These are phyloP conservation scores for Boletus sensibilis DNA, from an alignment of 768 basidiomycete species.

Conservation along the genomic window DNA sequence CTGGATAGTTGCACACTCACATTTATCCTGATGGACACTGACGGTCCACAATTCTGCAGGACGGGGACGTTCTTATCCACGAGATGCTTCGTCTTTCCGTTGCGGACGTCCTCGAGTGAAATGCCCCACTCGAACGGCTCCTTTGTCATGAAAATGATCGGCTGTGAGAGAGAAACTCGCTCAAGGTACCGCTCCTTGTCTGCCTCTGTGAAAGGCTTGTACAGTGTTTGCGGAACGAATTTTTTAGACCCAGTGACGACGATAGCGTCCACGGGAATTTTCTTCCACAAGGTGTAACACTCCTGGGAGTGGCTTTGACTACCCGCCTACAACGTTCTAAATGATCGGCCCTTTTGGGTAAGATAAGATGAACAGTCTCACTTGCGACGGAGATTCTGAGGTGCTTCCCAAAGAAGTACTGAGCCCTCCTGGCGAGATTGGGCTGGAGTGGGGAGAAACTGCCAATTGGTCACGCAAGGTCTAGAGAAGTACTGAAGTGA, in stretches of 20 bases:
- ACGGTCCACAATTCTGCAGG: slow-evolving; percentile 65
- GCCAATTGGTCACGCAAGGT: background rate
- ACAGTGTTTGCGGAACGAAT: slow-evolving; percentile 66
- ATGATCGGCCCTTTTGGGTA: background rate
- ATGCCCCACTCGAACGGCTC: slow-evolving; percentile 59
- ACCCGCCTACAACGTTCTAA: background rate
- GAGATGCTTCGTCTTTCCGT: slow-evolving; percentile 55
- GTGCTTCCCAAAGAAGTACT: background rate
- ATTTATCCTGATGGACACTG: slow-evolving; percentile 70
- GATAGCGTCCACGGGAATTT: slow-evolving; percentile 3
- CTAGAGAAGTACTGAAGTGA: background rate
- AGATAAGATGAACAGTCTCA: background rate
- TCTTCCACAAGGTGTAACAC: slow-evolving; percentile 18
- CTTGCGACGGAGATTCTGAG: background rate
- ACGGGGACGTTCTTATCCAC: slow-evolving; percentile 54
- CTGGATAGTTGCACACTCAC: slow-evolving; percentile 32
- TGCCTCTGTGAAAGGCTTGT: slow-evolving; percentile 67
- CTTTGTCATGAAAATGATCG: slow-evolving; percentile 59
- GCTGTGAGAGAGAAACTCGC: slow-evolving; percentile 55
- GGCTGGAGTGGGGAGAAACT: background rate
- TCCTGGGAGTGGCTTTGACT: slow-evolving; percentile 9
- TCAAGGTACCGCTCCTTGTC: slow-evolving; percentile 73
- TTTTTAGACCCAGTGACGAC: slow-evolving; percentile 36
- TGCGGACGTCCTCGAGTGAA: slow-evolving; percentile 55
- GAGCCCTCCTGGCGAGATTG: background rate